Conservation (phyloP, 257 asterid genomes). For the Salvia hispanica region DNA sequence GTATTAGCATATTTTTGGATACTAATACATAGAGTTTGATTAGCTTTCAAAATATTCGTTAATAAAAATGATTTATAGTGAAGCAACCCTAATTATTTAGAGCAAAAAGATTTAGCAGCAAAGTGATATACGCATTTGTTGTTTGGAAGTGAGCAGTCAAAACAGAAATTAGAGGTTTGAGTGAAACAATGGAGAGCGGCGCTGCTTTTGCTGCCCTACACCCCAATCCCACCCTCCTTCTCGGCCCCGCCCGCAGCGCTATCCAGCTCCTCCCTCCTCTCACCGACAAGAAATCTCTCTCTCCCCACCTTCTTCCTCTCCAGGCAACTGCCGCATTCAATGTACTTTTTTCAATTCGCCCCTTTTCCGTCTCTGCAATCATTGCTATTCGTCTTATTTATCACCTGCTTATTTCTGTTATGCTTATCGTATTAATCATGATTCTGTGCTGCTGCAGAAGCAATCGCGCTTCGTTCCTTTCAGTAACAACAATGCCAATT, state of each 20-base stretch:
- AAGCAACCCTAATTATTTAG: too few species aligned
- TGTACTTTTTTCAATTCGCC: constrained; percentile 6
- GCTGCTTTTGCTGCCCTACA: constrained; percentile 45
- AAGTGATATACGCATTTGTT: too few species aligned
- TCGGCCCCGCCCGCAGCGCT: constrained; percentile 36
- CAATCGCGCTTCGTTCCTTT: constrained; percentile 44
- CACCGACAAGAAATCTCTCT: constrained; percentile 30
- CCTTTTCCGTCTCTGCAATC: not conserved
- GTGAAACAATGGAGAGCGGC: constrained; percentile 51
- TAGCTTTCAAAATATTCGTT: too few species aligned
- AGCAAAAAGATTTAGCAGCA: too few species aligned
- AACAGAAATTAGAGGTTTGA: not conserved
- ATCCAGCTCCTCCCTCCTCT: constrained; percentile 39
- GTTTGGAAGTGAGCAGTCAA: not conserved
- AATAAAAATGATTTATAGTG: too few species aligned
- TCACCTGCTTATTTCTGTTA: too few species aligned
- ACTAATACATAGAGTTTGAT: too few species aligned
- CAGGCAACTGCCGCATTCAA: constrained; percentile 31
- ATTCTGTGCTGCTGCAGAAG: constrained; percentile 39
- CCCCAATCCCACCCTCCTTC: constrained; percentile 38
- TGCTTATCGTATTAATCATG: not conserved
- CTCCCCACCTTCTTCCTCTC: constrained; percentile 37
- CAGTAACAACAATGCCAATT: constrained; percentile 29
- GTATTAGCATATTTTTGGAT: too few species aligned
- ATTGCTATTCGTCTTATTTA: too few species aligned